Conservation (phyloP, 176 grass and related monocot species). For the Carex parvula region DNA sequence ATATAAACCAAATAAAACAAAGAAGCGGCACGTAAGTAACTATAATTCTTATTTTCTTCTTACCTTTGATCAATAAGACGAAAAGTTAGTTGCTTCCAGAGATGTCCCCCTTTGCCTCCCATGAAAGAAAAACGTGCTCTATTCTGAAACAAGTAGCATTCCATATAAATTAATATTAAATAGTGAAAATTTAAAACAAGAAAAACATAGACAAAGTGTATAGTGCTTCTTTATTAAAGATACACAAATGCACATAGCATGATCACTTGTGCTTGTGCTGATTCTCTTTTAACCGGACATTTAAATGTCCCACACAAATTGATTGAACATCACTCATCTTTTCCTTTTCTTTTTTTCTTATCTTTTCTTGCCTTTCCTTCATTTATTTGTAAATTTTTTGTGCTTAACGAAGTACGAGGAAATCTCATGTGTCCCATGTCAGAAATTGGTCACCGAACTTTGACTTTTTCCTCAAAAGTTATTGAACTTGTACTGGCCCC, state of each 20-base stretch:
- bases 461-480: background rate
- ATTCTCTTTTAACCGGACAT: background rate
- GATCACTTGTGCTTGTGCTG: background rate
- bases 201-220: background rate
- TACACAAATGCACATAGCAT: background rate
- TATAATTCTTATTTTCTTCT: slow-evolving; percentile 8
- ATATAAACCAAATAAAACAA: slow-evolving; percentile 17
- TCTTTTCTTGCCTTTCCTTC: background rate
- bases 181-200: background rate
- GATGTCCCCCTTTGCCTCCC: slow-evolving; percentile 83
- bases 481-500: background rate
- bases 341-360: background rate
- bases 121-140: slow-evolving; percentile 99
- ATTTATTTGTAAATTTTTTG: background rate
- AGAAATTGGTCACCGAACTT: background rate
- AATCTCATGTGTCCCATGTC: background rate
- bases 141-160: slow-evolving; percentile 50
- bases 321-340: background rate
- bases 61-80: slow-evolving; percentile 57
- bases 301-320: background rate
- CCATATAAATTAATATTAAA: background rate
- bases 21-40: background rate
- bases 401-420: background rate
- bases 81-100: slow-evolving; percentile 95
- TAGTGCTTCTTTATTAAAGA: background rate